These are phyloP conservation scores for Salmacisia buchloeana DNA, from an alignment of 1,284 basidiomycete species.

Conservation along the genomic window DNA sequence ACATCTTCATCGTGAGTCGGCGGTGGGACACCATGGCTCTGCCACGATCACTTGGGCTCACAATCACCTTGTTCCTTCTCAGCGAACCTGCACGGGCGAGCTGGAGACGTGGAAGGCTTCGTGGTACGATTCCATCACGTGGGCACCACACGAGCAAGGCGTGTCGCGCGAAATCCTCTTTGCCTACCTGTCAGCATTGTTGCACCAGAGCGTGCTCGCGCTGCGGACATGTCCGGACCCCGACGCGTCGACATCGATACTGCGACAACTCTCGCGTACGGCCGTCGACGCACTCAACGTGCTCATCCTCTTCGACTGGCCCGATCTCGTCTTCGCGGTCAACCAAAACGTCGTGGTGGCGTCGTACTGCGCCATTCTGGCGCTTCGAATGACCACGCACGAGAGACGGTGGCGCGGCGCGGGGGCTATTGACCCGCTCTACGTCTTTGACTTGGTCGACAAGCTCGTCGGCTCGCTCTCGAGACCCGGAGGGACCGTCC, in stretches of 20 bases:
- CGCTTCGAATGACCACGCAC: constrained; percentile 3
- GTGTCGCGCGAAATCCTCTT: constrained; percentile 1
- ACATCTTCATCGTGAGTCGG: constrained; percentile 1
- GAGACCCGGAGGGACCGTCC: not conserved
- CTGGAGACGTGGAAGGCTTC: not conserved
- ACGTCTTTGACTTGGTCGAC: constrained; percentile 4
- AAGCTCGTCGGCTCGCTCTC: not conserved
- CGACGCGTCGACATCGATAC: not conserved
- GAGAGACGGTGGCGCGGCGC: not conserved
- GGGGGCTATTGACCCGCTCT: constrained; percentile 3
- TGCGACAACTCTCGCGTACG: not conserved
- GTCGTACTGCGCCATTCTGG: constrained; percentile 3
- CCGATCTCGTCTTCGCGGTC: constrained; percentile 1
- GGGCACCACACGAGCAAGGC: constrained; percentile 6
- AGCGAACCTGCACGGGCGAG: constrained; percentile 4
- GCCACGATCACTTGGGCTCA: not conserved
- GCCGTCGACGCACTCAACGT: constrained; percentile 7
- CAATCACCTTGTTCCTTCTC: not conserved
- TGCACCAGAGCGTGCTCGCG: not conserved
- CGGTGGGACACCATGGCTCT: not conserved
- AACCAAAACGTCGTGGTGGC: constrained; percentile 2
- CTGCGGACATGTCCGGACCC: not conserved
- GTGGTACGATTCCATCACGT: not conserved
- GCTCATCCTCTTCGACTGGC: constrained; percentile 3
- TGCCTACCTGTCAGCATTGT: not conserved